These are phyloP conservation scores for Sequoia sempervirens DNA, from an alignment of 75 land plant genomes.

Conservation along the genomic window DNA sequence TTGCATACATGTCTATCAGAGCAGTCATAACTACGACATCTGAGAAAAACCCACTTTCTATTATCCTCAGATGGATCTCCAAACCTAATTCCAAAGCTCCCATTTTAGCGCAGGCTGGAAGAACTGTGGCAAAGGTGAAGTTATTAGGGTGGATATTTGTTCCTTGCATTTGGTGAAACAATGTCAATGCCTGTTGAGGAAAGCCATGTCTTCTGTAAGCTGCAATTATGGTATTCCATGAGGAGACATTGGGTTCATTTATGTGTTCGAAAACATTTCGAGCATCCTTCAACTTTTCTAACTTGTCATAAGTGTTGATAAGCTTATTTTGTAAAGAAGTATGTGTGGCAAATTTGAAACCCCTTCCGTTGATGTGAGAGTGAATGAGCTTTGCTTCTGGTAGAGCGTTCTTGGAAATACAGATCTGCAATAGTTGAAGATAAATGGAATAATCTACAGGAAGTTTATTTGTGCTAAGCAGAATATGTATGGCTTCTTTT, in stretches of 20 bases:
- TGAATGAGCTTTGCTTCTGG: too few relatives aligned
- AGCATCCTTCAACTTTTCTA: conserved; percentile 12
- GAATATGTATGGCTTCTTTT: too few relatives aligned
- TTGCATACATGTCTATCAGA: conserved; percentile 4
- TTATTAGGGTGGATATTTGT: conserved; percentile 15
- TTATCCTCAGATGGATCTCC: conserved; percentile 1
- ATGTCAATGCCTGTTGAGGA: conserved; percentile 12
- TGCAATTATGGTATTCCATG: conserved; percentile 21
- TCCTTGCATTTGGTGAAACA: conserved; percentile 13
- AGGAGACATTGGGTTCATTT: not conserved
- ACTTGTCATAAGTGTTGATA: conserved; percentile 24
- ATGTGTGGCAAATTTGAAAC: too few relatives aligned
- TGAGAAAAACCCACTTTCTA: not conserved
- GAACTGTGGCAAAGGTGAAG: conserved; percentile 14
- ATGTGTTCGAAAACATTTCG: conserved; percentile 10
- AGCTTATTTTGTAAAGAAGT: conserved; percentile 1
- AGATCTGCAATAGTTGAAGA: too few relatives aligned
- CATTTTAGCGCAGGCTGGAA: conserved; percentile 16
- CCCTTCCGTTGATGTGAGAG: too few relatives aligned
- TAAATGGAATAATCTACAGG: too few relatives aligned
- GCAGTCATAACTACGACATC: not conserved
- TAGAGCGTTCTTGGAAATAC: too few relatives aligned
- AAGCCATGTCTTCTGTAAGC: conserved; percentile 17
- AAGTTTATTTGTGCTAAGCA: too few relatives aligned
- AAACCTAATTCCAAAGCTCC: conserved; percentile 6